These are phyloP conservation scores for Melocanna baccifera DNA, from an alignment of 176 grass and related monocot species.

Conservation along the genomic window DNA sequence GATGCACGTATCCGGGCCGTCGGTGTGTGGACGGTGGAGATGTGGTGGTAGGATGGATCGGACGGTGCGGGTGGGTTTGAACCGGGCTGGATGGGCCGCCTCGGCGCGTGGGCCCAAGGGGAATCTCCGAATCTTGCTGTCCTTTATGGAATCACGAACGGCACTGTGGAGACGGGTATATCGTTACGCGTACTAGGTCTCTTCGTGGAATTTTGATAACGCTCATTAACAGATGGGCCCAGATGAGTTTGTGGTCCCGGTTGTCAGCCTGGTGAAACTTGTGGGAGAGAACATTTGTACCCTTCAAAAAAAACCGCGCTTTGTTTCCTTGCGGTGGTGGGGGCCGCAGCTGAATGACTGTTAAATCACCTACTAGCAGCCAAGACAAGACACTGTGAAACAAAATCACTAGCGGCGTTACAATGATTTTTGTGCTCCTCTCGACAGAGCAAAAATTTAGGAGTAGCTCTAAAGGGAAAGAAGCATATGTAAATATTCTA, in stretches of 20 bases:
- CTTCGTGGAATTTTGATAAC: no score
- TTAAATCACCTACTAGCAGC: background rate
- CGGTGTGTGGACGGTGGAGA: background rate
- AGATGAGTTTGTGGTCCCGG: background rate
- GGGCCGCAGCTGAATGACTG: background rate
- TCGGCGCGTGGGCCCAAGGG: conserved; percentile 6
- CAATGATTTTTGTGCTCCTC: background rate
- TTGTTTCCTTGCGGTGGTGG: background rate
- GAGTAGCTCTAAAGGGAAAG: background rate
- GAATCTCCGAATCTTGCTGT: conserved; percentile 33
- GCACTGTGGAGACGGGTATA: background rate
- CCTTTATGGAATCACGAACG: conserved; percentile 29
- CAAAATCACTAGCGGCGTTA: background rate
- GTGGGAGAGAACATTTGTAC: background rate
- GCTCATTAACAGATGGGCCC: conserved; percentile 9
- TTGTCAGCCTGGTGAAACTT: background rate
- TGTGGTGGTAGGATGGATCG: background rate
- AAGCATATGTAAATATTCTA: background rate
- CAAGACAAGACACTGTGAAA: background rate
- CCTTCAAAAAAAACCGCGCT: background rate
- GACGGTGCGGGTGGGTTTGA: background rate
- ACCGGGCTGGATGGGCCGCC: conserved; percentile 36
- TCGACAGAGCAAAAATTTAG: background rate
- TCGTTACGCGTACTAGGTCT: background rate
- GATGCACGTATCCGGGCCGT: conserved; percentile 20